Base-by-base conservation (phyloP, 345 rosid genomes). In the Gossypium turneri region DNA sequence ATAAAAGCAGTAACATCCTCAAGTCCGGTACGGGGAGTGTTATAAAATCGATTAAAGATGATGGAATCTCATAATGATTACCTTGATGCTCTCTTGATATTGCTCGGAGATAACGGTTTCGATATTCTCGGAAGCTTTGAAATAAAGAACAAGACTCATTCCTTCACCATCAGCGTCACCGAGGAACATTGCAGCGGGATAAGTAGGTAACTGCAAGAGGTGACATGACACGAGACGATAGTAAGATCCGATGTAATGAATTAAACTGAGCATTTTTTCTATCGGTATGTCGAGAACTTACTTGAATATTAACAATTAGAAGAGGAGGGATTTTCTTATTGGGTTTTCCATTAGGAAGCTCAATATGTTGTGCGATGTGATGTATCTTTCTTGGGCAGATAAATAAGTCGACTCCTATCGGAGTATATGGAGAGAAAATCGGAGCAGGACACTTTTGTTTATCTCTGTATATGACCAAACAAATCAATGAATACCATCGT, bases 81-180 rank as follows among this genome's bases (percentile, higher is more conserved):
- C 98, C 97, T 78, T 83, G 41, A 34, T 34, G 41, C 2, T 34
- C 41, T 34, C 7, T 34, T 34, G 41, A 34, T 34, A 34, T 34
- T 34, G 7, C 7, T 34, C 41, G 41, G 41, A 34, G 7, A 34
- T 34, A 7, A 34, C 41, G 41, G 41, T 83, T 71, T 90, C 97
- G 25, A 85, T 85, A 72, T 86, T 85, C 16, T 94, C 94, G 13
- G 85, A 75, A 78, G 87, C 73, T 82, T 86, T 90, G 73, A 94
- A 94, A 77, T 94, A 89, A 59, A 94, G 84, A 34, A 94, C 91
- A 38, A 94, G 93, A 78, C 97, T 94, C 93, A 92, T 87, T 71
- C 98, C 97, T 87, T 92, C 98, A 7, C 98, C 98, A 76, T 90
- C 92, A 22, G 81, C 85, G 61, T 92, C 97, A 1, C 95, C 97